These are phyloP conservation scores for Aureobasidium vineae DNA, from an alignment of 2,329 filamentous ascomycete genomes.

Conservation along the genomic window DNA sequence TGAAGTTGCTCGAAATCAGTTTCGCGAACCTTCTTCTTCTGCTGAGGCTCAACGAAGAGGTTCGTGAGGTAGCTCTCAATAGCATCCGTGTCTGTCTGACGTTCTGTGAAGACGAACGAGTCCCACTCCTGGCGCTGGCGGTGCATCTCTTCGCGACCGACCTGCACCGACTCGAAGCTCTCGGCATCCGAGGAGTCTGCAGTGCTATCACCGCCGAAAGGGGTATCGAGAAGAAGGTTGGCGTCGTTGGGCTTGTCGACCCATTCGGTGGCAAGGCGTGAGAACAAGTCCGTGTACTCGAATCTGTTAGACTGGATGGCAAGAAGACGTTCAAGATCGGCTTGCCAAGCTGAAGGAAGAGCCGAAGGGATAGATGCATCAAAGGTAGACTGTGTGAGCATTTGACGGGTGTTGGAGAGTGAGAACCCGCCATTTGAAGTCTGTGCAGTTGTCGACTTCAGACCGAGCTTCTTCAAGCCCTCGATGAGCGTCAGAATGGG, in stretches of 20 bases:
- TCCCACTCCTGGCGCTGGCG: slow-evolving; percentile 53
- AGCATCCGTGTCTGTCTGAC: slow-evolving; percentile 46
- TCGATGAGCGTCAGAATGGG: slow-evolving; percentile 21
- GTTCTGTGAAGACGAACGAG: slow-evolving; percentile 53
- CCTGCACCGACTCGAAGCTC: slow-evolving; percentile 41
- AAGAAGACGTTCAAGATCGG: slow-evolving; percentile 42
- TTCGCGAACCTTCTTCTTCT: slow-evolving; percentile 9
- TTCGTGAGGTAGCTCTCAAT: slow-evolving; percentile 53
- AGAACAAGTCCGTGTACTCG: slow-evolving; percentile 49
- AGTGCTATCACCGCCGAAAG: not conserved
- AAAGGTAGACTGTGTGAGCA: slow-evolving; percentile 26
- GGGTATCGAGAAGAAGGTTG: slow-evolving; percentile 28
- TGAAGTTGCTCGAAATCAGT: slow-evolving; percentile 38
- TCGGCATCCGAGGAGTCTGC: slow-evolving; percentile 31
- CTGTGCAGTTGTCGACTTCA: slow-evolving; percentile 10
- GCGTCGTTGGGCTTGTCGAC: slow-evolving; percentile 38
- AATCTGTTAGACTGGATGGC: slow-evolving; percentile 47
- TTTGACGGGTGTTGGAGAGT: slow-evolving; percentile 24
- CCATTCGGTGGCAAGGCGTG: slow-evolving; percentile 52
- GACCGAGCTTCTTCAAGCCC: slow-evolving; percentile 27
- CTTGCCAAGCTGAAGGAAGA: slow-evolving; percentile 22
- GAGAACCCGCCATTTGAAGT: slow-evolving; percentile 7
- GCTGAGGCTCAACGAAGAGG: slow-evolving; percentile 46
- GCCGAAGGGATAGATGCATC: slow-evolving; percentile 27
- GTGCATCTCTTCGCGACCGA: slow-evolving; percentile 45